Evolutionary conservation across 1,284 basidiomycete genomes (phyloP), one percentile per base, ranked within the genome.

Genomic region (Puccinia horiana): DNA sequence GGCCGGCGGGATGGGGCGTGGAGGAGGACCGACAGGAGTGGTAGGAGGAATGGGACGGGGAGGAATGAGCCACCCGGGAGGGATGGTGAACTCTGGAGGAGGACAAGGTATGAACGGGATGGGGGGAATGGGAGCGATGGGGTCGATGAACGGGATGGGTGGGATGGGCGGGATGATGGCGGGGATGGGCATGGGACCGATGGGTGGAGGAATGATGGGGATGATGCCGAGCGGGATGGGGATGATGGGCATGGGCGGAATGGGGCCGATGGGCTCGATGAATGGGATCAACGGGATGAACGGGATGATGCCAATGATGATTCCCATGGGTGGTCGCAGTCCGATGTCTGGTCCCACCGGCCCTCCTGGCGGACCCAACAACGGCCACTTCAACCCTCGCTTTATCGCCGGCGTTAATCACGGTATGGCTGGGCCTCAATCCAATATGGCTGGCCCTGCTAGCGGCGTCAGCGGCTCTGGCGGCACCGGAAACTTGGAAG

Each of bases 221-320:
- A 65, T 67, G 65, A 77, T 77, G 76, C 76, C 76, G 16, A 23
- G 47, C 35, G 76, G 76, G 8, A 74, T 74, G 72, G 49, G 49
- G 5, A 79, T 79, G 77, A 69, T 70, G 65, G 44, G 44, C 23
- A 79, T 79, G 65, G 65, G 65, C n/a, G 77, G 77, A 16, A 79
- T 79, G 77, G 76, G 76, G 3, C 35, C 35, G 14, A 77, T 77
- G 76, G 61, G 29, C 23, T 58, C 58, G 23, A 77, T 77, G 76
- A 49, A 40, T 8, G 42, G 37, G 18, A 77, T 77, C 40, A 56
- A 56, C 20, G 74, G 74, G 6, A 77, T 77, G 76, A 67, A 47
- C 44, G 58, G 58, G 6, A 77, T 77, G 76, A 67, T 63, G 76
- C 76, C 76, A 6, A 67, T 63, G 58, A 63, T 63, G 56, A 67